Evolutionary conservation across 208 protist species (phyloP).

Genomic region (Crithidia bombi): DNA sequence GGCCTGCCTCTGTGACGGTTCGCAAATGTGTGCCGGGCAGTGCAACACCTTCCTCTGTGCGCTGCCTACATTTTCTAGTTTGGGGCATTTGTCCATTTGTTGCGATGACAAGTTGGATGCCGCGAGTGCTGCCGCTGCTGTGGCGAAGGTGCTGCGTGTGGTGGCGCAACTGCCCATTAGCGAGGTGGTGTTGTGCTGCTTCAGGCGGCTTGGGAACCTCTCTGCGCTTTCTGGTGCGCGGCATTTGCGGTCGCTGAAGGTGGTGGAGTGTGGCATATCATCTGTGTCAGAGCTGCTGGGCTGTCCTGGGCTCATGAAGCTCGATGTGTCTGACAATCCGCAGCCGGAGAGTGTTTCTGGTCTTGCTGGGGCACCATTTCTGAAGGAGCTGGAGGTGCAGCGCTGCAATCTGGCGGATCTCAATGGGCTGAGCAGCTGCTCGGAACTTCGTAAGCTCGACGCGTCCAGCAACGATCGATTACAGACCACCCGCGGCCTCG

Average conservation of each 20-base stretch:
- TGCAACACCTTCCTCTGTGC: background rate
- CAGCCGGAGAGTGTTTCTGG: background rate
- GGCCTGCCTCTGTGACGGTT: too few species aligned
- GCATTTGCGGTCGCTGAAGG: background rate
- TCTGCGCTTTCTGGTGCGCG: background rate
- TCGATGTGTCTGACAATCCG: conserved; percentile 1
- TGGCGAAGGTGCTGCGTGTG: background rate
- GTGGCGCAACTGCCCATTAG: background rate
- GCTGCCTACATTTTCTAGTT: background rate
- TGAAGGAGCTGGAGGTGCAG: background rate
- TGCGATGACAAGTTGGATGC: background rate
- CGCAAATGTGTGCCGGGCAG: background rate
- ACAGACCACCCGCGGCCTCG: conserved; percentile 6
- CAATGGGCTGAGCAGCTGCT: background rate
- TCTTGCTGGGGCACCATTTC: background rate
- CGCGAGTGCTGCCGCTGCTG: background rate
- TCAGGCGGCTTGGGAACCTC: background rate
- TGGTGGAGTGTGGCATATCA: background rate
- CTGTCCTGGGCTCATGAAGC: background rate
- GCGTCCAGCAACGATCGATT: background rate
- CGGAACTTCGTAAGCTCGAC: background rate
- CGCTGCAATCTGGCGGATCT: background rate
- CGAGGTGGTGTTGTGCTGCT: background rate
- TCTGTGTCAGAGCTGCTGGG: background rate
- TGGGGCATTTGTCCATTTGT: background rate